A percentile compares a stretch with the other conserved stretches of the same genome.
Evolutionary conservation across 2,329 filamentous ascomycete genomes (phyloP).

Genomic region (Leptodontidium sp.): DNA sequence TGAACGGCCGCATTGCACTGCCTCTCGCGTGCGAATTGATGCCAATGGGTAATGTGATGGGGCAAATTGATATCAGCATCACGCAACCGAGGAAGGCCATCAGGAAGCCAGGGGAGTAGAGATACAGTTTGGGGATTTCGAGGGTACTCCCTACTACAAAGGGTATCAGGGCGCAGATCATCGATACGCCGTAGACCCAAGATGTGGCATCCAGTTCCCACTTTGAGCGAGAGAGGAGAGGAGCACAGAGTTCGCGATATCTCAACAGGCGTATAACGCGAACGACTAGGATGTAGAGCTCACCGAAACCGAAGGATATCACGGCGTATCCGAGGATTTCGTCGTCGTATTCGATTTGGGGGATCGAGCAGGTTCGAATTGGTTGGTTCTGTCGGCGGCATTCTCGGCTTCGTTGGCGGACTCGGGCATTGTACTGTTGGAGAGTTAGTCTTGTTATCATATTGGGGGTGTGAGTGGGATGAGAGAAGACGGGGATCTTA

Average conservation of each 20-base stretch:
- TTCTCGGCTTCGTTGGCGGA: constrained; percentile 26
- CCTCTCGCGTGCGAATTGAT: constrained; percentile 40
- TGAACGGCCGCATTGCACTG: constrained; percentile 34
- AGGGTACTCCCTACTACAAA: constrained; percentile 35
- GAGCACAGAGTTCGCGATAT: constrained; percentile 35
- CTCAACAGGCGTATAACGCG: constrained; percentile 30
- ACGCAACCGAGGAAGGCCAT: constrained; percentile 83
- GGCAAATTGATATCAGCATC: constrained; percentile 80
- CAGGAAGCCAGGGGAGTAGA: constrained; percentile 76
- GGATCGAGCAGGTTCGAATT: constrained; percentile 26
- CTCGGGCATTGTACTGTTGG: constrained; percentile 27
- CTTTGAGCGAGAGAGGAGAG: constrained; percentile 35
- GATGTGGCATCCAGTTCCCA: constrained; percentile 40
- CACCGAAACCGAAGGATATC: constrained; percentile 36
- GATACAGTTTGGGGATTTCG: constrained; percentile 37
- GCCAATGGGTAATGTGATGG: constrained; percentile 67
- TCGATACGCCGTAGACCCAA: constrained; percentile 38
- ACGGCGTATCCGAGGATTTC: constrained; percentile 38
- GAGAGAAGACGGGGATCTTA: not conserved
- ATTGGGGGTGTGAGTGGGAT: not conserved
- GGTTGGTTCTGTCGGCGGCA: constrained; percentile 26
- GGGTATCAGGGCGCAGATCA: constrained; percentile 38
- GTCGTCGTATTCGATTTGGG: constrained; percentile 34
- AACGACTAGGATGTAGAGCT: constrained; percentile 36
- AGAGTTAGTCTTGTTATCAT: not conserved